Percentiles rank a stretch among this genome's conserved stretches.
phyloP scores from a whole-genome alignment of 2,329 filamentous ascomycete species.

The Aspergillaceae sp. region DNA sequence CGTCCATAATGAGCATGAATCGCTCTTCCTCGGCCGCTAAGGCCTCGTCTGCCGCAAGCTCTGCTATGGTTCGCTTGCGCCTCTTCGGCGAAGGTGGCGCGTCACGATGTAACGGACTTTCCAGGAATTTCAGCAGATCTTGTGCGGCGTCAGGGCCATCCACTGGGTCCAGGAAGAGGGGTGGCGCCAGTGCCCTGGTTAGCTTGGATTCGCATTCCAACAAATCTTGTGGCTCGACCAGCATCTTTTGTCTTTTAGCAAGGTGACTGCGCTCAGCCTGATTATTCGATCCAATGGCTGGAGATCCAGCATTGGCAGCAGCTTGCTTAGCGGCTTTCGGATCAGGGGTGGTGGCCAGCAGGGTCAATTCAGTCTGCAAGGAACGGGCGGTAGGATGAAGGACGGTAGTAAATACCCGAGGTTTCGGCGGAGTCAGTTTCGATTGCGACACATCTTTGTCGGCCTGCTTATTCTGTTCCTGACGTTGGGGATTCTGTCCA shows the following conservation, averaged over 20 bases:
- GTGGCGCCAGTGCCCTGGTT: constrained; percentile 62
- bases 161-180: constrained; percentile 70
- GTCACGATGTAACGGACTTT: constrained; percentile 68
- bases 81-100: constrained; percentile 76
- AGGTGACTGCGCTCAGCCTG: constrained; percentile 47
- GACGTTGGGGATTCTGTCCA: background rate
- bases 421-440: constrained; percentile 43
- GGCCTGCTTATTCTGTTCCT: background rate
- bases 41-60: constrained; percentile 91
- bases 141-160: constrained; percentile 61
- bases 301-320: constrained; percentile 32
- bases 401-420: constrained; percentile 66
- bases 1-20: constrained; percentile 88
- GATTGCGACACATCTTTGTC: constrained; percentile 19
- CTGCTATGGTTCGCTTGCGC: constrained; percentile 85
- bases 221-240: constrained; percentile 66
- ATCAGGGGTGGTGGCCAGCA: constrained; percentile 65
- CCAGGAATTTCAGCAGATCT: constrained; percentile 59
- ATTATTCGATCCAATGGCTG: constrained; percentile 51
- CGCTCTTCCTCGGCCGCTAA: constrained; percentile 80
- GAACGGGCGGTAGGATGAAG: constrained; percentile 75
- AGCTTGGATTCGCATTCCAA: constrained; percentile 69
- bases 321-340: constrained; percentile 43
- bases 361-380: constrained; percentile 63
- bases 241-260: constrained; percentile 64